Conservation (phyloP, 176 grass and related monocot genomes). For the Bothriochloa decipiens region DNA sequence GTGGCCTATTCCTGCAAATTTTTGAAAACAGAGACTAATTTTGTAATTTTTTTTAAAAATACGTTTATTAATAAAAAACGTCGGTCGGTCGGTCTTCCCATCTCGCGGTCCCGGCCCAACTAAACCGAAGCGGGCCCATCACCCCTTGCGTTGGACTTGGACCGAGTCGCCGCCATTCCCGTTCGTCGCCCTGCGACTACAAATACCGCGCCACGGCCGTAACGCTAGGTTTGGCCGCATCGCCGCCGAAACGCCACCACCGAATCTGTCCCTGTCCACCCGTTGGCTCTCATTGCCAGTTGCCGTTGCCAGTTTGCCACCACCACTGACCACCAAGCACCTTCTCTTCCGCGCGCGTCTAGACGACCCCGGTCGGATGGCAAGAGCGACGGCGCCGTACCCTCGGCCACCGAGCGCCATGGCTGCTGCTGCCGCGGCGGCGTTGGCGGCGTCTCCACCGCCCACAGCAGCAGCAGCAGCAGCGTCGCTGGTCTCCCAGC, state of each 20-base stretch:
- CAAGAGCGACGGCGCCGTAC: conserved; percentile 7
- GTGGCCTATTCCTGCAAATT: too few relatives aligned
- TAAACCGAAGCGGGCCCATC: neutral
- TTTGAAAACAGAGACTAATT: too few relatives aligned
- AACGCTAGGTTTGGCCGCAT: conserved; percentile 27
- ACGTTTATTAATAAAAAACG: too few relatives aligned
- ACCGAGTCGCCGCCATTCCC: neutral
- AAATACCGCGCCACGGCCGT: conserved; percentile 4
- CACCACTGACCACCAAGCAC: conserved; percentile 19
- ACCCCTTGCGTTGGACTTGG: neutral
- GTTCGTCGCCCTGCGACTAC: neutral
- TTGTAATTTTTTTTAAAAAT: too few relatives aligned
- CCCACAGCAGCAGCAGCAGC: neutral
- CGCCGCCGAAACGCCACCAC: conserved; percentile 18
- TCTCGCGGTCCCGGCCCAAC: neutral
- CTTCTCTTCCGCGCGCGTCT: neutral
- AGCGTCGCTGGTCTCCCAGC: neutral
- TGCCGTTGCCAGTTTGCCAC: neutral
- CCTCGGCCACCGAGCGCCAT: neutral
- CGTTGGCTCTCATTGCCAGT: too few relatives aligned
- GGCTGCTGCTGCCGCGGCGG: neutral
- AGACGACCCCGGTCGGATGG: neutral
- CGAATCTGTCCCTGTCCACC: neutral
- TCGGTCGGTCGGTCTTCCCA: neutral
- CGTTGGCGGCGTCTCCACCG: neutral